Base-by-base conservation (phyloP, 108 stramenopile genomes). In the Nitzschia inconspicua region DNA sequence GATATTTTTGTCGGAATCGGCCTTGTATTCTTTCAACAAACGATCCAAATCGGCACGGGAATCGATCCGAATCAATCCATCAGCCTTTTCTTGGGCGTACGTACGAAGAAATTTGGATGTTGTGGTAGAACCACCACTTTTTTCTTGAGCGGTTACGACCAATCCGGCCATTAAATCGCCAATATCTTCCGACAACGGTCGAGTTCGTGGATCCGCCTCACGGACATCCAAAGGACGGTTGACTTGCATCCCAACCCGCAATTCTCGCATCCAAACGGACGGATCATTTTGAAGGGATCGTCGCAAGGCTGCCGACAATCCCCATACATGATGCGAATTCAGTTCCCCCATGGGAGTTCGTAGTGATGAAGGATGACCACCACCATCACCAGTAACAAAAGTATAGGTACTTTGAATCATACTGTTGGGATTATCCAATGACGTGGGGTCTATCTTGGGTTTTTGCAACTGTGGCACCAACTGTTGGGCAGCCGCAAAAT, bases 251-350 rank as follows among this genome's bases (percentile, higher is more conserved):
- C 59, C 57, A 7, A 68, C 67, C 8, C 67, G 58, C 11, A 68
- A 39, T 32, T 68, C 67, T 50, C 67, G 67, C 14, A 20, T 23
- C 28, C 11, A 47, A 3, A 60, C 55, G 13, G 56, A 4, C 51
- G 30, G 28, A 7, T 52, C 6, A 18, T 40, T 53, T 34, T 11
- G 23, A 40, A 19, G 13, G 31, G 36, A 20, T 68, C 67, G 19
- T 52, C 67, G 40, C 50, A 68, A 44, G 6, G 67, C 67, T 16
- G 67, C 67, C 0, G 67, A 57, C 13, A 66, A 30, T 3, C 65
- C 65, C 65, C 65, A 66, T 0, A 66, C 44, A 29, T 66, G 65
- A 49, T 57, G 65, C 3, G 65, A 58, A 37, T 66, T 66, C 22
- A 66, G 57, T 36, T 66, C 65, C 23, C 65, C 65, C 57, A 58